Evolutionary conservation across 495 filamentous ascomycete species (phyloP).

Genomic region (Neurospora sp.): DNA sequence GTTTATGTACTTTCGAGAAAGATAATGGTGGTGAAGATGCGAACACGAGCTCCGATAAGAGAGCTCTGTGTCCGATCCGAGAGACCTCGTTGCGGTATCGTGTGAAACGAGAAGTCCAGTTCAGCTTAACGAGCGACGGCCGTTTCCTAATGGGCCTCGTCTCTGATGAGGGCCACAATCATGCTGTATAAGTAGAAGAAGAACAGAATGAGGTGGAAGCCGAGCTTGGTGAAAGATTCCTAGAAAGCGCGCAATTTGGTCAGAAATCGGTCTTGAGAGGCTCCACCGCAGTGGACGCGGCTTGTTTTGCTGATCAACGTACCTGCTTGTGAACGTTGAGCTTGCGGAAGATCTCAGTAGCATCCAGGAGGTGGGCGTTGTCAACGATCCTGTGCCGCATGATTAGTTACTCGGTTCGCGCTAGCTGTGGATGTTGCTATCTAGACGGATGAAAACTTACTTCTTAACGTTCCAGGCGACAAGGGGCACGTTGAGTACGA

Average conservation of each 20-base stretch:
- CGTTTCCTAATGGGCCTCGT: conserved; percentile 67
- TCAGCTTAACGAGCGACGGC: neutral
- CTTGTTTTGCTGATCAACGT: conserved; percentile 9
- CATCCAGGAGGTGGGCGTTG: conserved; percentile 92
- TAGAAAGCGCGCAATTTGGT: conserved; percentile 19
- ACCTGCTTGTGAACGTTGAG: conserved; percentile 99
- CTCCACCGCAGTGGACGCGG: neutral
- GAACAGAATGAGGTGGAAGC: conserved; percentile 98
- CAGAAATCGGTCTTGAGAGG: neutral
- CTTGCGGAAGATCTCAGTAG: conserved; percentile 99
- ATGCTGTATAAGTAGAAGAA: conserved; percentile 99
- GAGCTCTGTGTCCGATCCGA: neutral
- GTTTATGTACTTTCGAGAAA: neutral
- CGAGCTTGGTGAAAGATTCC: conserved; percentile 99
- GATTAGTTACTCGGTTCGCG: conserved; percentile 13
- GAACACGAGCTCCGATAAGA: neutral
- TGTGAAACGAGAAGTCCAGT: neutral
- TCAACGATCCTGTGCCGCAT: conserved; percentile 66
- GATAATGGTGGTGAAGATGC: neutral
- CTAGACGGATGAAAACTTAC: conserved; percentile 39
- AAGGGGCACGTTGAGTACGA: conserved; percentile 86
- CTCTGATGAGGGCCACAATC: conserved; percentile 96
- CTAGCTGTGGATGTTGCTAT: neutral
- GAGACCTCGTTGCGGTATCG: neutral
- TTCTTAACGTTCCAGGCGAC: conserved; percentile 95